phyloP scores from a whole-genome alignment of 2,329 filamentous ascomycete species.

The Scleromitrula shiraiana region DNA sequence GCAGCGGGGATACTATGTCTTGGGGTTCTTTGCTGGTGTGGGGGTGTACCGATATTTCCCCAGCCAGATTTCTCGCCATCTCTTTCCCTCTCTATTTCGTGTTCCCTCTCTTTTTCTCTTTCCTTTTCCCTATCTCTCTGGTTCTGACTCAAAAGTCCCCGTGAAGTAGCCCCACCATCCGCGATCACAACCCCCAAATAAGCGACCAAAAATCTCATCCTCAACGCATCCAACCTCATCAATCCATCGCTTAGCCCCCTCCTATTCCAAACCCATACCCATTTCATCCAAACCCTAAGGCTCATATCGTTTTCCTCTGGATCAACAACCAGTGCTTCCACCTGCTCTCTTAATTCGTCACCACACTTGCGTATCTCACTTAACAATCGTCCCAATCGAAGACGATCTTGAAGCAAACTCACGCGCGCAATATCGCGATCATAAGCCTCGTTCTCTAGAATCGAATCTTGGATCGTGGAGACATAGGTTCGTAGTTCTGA shows the following conservation, averaged over 20 bases:
- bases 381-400: constrained; percentile 49
- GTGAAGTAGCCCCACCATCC: constrained; percentile 16
- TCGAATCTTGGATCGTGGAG: constrained; percentile 50
- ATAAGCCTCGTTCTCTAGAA: constrained; percentile 57
- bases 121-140: constrained; percentile 1
- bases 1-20: constrained; percentile 18
- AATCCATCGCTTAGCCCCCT: constrained; percentile 48
- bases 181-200: constrained; percentile 53
- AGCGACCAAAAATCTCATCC: constrained; percentile 57
- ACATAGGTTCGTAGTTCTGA: constrained; percentile 37
- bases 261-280: constrained; percentile 52
- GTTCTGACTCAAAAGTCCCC: background rate
- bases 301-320: constrained; percentile 35
- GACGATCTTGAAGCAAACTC: constrained; percentile 52
- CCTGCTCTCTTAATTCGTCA: constrained; percentile 53
- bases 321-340: constrained; percentile 42
- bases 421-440: constrained; percentile 51
- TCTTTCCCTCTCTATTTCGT: too few relatives aligned
- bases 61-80: too few relatives aligned
- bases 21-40: constrained; percentile 18
- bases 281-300: constrained; percentile 40
- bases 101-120: background rate
- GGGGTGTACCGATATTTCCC: background rate
- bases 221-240: constrained; percentile 50
- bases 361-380: constrained; percentile 54